These are phyloP conservation scores for Rhodotorula diobovata DNA, from an alignment of 768 basidiomycete species.

Conservation along the genomic window DNA sequence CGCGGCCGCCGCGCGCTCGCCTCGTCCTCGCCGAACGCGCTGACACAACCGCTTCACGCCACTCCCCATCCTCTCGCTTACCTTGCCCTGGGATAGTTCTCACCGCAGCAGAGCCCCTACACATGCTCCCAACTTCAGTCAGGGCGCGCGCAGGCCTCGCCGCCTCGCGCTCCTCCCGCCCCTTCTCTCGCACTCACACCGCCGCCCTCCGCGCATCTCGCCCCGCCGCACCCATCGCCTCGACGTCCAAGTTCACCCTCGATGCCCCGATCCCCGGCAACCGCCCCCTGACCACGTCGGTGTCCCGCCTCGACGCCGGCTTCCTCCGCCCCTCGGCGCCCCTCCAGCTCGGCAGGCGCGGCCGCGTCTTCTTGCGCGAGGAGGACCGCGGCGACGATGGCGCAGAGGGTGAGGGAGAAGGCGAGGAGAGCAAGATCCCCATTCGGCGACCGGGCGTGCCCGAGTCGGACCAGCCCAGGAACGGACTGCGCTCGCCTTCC, in stretches of 20 bases:
- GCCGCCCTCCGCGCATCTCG: neutral
- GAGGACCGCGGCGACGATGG: slow-evolving; percentile 6
- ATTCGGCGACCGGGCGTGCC: slow-evolving; percentile 1
- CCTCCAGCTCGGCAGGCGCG: too few relatives aligned
- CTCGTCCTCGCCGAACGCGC: too few relatives aligned
- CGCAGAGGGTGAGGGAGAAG: neutral
- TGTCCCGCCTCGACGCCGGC: neutral
- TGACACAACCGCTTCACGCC: too few relatives aligned
- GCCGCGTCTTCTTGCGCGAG: neutral
- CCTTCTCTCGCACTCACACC: neutral
- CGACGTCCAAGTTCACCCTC: neutral
- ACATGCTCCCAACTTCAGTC: neutral
- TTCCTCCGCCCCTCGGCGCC: neutral
- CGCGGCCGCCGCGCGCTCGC: too few relatives aligned
- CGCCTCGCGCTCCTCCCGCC: neutral
- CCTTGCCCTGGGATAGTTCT: too few relatives aligned
- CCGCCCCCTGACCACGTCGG: neutral
- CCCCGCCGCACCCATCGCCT: neutral
- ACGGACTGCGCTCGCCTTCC: neutral
- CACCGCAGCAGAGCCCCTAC: neutral
- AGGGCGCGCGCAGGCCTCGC: neutral
- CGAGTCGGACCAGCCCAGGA: neutral
- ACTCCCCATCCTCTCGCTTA: too few relatives aligned
- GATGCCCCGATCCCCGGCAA: neutral
- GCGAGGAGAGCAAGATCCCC: neutral